Percentiles rank a stretch among this genome's conserved stretches.
phyloP scores from a whole-genome alignment of 345 rosid genomes.

The Gossypium arboreum region DNA sequence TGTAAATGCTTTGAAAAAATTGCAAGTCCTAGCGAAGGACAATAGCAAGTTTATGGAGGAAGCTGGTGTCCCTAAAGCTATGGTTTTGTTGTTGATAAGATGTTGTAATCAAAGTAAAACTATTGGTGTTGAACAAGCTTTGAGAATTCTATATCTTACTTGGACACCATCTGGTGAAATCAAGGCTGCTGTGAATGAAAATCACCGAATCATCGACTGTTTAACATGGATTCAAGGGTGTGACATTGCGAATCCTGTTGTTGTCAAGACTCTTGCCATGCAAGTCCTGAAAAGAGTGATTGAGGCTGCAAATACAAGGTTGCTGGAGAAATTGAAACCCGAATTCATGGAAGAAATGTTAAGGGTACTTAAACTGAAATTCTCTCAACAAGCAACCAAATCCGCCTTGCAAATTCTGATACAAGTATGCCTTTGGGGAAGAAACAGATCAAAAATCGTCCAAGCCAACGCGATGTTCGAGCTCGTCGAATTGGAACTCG shows the following conservation, averaged over 20 bases:
- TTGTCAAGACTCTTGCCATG: constrained; percentile 28
- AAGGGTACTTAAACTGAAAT: constrained; percentile 13
- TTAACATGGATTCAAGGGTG: constrained; percentile 33
- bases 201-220: constrained; percentile 29
- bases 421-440: constrained; percentile 33
- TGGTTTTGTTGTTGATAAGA: constrained; percentile 24
- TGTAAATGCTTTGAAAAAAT: constrained; percentile 19
- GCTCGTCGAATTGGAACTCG: constrained; percentile 49
- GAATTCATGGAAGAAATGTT: constrained; percentile 32
- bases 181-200: constrained; percentile 27
- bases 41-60: constrained; percentile 33
- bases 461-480: constrained; percentile 40
- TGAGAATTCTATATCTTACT: constrained; percentile 29
- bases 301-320: constrained; percentile 13
- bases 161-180: constrained; percentile 32
- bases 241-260: constrained; percentile 6
- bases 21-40: constrained; percentile 32
- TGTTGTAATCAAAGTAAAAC: constrained; percentile 20
- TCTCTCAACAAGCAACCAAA: constrained; percentile 35
- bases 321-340: constrained; percentile 25
- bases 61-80: constrained; percentile 26
- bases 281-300: constrained; percentile 22
- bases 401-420: constrained; percentile 32
- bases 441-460: constrained; percentile 36
- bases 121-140: constrained; percentile 30